phyloP scores from a whole-genome alignment of 2,329 filamentous ascomycete genomes.

The Colletotrichum sp. region DNA sequence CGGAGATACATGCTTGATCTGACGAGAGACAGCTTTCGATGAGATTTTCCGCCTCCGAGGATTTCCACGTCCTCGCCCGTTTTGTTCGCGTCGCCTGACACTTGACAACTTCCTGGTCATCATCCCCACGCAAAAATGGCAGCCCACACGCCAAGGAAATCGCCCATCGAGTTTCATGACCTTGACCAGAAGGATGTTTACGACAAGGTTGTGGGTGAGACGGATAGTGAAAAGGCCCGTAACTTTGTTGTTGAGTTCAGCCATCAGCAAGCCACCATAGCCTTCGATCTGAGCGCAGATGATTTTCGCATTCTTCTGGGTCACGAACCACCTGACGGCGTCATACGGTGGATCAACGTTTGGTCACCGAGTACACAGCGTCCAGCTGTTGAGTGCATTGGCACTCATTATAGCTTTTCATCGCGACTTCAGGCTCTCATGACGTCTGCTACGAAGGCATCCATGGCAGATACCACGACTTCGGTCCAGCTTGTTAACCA shows the following conservation, averaged over 20 bases:
- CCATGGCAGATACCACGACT: background rate
- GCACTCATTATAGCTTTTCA: conserved; percentile 71
- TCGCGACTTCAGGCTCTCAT: conserved; percentile 69
- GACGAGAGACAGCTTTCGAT: background rate
- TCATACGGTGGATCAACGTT: conserved; percentile 76
- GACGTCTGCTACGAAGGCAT: conserved; percentile 43
- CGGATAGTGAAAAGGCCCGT: conserved; percentile 42
- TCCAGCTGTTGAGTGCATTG: conserved; percentile 59
- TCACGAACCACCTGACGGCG: conserved; percentile 24
- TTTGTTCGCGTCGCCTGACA: background rate
- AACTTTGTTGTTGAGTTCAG: conserved; percentile 75
- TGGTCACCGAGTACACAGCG: conserved; percentile 70
- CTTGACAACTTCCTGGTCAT: background rate
- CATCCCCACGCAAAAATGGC: background rate
- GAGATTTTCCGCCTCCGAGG: background rate
- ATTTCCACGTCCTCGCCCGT: background rate
- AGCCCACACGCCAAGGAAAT: background rate
- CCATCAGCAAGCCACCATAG: conserved; percentile 57
- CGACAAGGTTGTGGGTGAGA: conserved; percentile 43
- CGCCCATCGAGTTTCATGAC: conserved; percentile 46
- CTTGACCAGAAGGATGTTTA: conserved; percentile 59
- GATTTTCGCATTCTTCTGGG: conserved; percentile 46
- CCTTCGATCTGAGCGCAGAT: conserved; percentile 53
- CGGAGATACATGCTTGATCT: background rate
- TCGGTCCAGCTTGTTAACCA: background rate